Evolutionary conservation across 805 yeast genomes (phyloP), one percentile per base, ranked within the genome.

Genomic region (Wickerhamiella azyma): DNA sequence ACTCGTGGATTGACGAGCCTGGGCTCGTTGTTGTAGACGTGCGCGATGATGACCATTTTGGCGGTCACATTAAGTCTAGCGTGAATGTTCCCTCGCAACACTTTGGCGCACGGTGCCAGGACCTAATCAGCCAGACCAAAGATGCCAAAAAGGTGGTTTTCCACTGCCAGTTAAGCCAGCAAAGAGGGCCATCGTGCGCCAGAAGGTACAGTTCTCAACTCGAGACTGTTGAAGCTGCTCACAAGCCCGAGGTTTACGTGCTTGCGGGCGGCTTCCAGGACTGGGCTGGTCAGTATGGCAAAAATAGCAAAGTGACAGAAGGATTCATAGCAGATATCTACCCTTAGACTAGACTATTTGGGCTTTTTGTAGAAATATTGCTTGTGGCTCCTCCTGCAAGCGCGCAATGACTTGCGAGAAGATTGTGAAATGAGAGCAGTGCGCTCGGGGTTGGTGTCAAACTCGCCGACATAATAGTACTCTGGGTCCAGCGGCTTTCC

Each of bases 401-500:
- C 76, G 62, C 98, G 75, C 54, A 89, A 68, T 0, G 89, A 85
- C 56, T 76, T 73, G 1, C 74, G 73, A 9, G 96, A 96, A 45
- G 85, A 66, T 39, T 82, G 79, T 43, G 76, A 73, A 5, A 88
- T 94, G 52, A 86, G 65, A 41, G 63, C 63, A 36, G 76, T 77
- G 59, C 98, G 77, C 41, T 77, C 77, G 24, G 59, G 56, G 58
- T 89, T 94, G 32, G 64, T 59, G 62, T 92, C 98, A 39, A 77
- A 72, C 53, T 86, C 97, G 2, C 86, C 78, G 48, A 79, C 77
- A 59, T 92, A 92, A 62, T 86, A 92, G 59, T 85, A 92, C 60
- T 92, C 96, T 60, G 85, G 94, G 53, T 89, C 97, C 51, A 92
- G 69, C 3, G 83, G 84, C 61, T 86, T 85, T 9, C 97, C 98